A percentile compares a stretch with the other conserved stretches of the same genome.
These are phyloP conservation scores for Penicillium sp. DNA, from an alignment of 2,329 filamentous ascomycete species.

Conservation along the genomic window DNA sequence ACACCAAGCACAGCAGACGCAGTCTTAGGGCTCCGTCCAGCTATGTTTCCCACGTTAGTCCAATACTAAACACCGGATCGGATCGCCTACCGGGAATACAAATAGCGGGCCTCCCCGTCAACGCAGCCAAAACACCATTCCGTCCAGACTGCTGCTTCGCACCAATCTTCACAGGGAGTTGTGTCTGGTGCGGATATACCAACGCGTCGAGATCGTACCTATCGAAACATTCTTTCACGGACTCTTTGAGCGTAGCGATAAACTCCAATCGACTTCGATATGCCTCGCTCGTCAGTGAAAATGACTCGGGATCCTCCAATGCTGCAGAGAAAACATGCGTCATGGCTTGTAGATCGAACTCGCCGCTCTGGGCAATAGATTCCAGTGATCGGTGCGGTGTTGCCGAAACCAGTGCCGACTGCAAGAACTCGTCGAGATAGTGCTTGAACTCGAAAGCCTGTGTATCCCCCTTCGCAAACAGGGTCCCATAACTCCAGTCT, in stretches of 20 bases:
- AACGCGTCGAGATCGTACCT: conserved; percentile 54
- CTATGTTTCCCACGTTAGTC: conserved; percentile 11
- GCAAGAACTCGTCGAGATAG: conserved; percentile 55
- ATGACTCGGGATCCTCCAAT: conserved; percentile 51
- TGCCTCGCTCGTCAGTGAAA: conserved; percentile 50
- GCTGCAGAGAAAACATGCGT: conserved; percentile 58
- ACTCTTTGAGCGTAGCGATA: conserved; percentile 53
- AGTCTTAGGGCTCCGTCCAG: conserved; percentile 50
- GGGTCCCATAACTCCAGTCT: conserved; percentile 15
- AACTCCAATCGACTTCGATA: conserved; percentile 49
- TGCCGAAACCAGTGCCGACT: conserved; percentile 26
- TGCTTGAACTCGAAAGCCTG: conserved; percentile 61
- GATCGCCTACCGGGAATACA: conserved; percentile 37
- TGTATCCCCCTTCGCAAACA: conserved; percentile 53
- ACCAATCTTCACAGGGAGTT: conserved; percentile 59
- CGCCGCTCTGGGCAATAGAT: conserved; percentile 50
- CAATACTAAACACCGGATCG: conserved; percentile 18
- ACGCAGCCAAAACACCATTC: conserved; percentile 56
- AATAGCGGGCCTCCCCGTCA: conserved; percentile 54
- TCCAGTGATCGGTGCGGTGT: conserved; percentile 40
- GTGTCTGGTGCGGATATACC: conserved; percentile 64
- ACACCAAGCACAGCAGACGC: conserved; percentile 55
- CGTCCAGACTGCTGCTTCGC: conserved; percentile 57
- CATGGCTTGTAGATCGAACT: conserved; percentile 52
- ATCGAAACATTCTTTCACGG: conserved; percentile 52